Conservation (phyloP, 768 basidiomycete species). For the Lactifluus hygrophoroides region DNA sequence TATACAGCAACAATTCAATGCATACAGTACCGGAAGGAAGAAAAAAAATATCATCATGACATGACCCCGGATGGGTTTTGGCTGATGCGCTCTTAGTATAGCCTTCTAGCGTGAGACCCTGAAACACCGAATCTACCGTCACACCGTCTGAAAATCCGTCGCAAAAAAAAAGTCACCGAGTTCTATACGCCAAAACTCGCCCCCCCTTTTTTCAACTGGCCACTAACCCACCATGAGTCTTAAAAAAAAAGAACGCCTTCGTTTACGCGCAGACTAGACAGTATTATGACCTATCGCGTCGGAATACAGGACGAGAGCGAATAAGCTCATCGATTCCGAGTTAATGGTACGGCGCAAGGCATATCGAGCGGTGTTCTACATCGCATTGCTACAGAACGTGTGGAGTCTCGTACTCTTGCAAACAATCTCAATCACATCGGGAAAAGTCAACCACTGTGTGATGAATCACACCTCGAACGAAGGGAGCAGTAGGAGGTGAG, state of each 20-base stretch:
- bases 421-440: neutral
- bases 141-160: too few relatives aligned
- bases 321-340: neutral
- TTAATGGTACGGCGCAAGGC: neutral
- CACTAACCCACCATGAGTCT: neutral
- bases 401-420: neutral
- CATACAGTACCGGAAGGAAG: neutral
- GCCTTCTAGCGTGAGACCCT: conserved; percentile 11
- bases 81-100: neutral
- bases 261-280: neutral
- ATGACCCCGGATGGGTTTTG: neutral
- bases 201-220: too few relatives aligned
- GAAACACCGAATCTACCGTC: neutral
- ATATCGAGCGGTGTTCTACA: neutral
- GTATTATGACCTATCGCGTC: neutral
- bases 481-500: neutral
- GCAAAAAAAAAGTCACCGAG: neutral
- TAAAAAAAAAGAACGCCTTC: neutral
- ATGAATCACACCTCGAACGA: neutral
- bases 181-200: too few relatives aligned
- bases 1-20: neutral
- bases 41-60: neutral
- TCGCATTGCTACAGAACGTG: neutral
- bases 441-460: neutral
- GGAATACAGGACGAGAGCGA: neutral